phyloP scores from a whole-genome alignment of 768 basidiomycete species.

The Russula dissimulans region DNA sequence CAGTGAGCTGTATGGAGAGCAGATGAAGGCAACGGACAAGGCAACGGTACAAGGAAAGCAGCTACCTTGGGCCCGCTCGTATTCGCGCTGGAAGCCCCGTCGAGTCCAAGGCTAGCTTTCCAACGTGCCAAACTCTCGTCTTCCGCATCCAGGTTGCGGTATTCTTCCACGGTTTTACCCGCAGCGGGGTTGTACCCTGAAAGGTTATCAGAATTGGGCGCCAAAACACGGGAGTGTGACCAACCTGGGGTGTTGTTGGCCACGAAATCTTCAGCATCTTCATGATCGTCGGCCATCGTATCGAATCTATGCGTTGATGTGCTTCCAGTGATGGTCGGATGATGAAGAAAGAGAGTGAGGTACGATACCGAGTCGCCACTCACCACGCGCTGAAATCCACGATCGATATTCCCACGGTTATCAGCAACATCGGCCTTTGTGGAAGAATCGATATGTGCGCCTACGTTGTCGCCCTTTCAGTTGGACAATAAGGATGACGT shows the following conservation, averaged over 20 bases:
- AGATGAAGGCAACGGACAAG: background rate
- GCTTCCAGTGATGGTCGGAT: background rate
- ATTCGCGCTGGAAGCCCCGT: conserved; percentile 33
- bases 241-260: conserved; percentile 62
- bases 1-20: conserved; percentile 43
- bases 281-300: conserved; percentile 30
- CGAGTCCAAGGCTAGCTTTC: conserved; percentile 90
- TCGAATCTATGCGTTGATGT: background rate
- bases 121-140: conserved; percentile 92
- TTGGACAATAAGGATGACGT: background rate
- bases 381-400: background rate
- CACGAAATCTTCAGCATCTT: conserved; percentile 64
- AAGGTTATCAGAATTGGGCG: background rate
- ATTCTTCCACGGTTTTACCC: conserved; percentile 70
- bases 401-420: conserved; percentile 64
- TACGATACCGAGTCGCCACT: too few species aligned
- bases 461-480: too few species aligned
- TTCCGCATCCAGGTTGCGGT: conserved; percentile 74
- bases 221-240: background rate
- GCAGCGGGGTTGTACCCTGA: conserved; percentile 68
- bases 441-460: too few species aligned
- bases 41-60: conserved; percentile 3
- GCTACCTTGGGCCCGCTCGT: conserved; percentile 58
- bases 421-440: background rate
- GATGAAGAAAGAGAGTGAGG: background rate